Evolutionary conservation across 495 filamentous ascomycete genomes (phyloP).

Genomic region (Podospora anserina): DNA sequence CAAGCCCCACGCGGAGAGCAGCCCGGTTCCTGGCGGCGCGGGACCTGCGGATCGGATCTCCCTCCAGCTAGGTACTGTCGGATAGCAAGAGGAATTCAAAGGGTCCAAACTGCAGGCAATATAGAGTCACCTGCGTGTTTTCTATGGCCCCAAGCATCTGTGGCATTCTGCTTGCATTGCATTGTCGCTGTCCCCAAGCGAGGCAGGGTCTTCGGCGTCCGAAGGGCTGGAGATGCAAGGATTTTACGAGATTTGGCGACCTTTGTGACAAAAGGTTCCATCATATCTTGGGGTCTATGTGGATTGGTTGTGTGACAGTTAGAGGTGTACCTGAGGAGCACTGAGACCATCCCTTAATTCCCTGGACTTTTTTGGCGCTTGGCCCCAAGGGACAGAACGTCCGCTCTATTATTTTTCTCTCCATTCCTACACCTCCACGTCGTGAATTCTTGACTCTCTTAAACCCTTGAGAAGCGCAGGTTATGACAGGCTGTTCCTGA

Average conservation of each 20-base stretch:
- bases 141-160: too few relatives aligned
- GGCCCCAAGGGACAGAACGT: not conserved
- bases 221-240: not conserved
- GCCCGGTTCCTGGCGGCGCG: not conserved
- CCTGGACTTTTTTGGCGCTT: not conserved
- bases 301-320: not conserved
- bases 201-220: not conserved
- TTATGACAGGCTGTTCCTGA: conserved; percentile 6
- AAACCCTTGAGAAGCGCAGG: not conserved
- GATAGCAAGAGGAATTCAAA: not conserved
- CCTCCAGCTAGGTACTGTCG: not conserved
- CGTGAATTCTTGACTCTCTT: not conserved
- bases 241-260: not conserved
- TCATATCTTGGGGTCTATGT: not conserved
- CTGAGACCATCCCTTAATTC: not conserved
- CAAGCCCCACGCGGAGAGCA: not conserved
- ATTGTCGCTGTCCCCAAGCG: not conserved
- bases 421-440: not conserved
- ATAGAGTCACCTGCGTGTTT: not conserved
- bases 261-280: not conserved
- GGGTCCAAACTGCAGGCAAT: not conserved
- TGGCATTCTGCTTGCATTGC: not conserved
- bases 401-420: not conserved
- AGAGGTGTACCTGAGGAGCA: not conserved
- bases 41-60: not conserved